Evolutionary conservation across 441 rosid genomes (phyloP), one percentile per base, ranked within the genome.

Genomic region (Bruguiera hainesii): DNA sequence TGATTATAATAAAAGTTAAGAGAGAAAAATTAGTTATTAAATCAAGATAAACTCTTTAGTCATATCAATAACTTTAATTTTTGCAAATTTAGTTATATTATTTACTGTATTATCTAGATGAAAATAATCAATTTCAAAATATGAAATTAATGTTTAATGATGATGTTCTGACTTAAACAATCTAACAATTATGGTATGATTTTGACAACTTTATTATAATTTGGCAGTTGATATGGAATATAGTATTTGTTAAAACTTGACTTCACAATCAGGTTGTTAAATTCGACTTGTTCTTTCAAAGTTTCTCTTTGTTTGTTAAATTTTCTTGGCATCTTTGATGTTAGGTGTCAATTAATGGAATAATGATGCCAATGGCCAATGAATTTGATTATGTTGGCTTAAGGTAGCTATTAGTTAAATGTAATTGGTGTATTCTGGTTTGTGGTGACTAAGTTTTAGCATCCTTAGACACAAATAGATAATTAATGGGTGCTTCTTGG

Each of bases 51-150:
- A 29, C 3, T 29, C 4, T 29, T 4, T 4, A 29, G 5, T 3
- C 5, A 5, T 4, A 29, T 29, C 5, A 29, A 29, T 5, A 29
- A 29, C 26, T 26, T 26, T 26, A 26, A 26, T 26, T 29, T 29
- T 64, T 60, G 29, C 19, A 33, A 6, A 6, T 33, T 6, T 1
- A 33, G 7, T 33, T 33, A 33, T 33, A 6, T 33, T 33, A 1
- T 33, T 6, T 48, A 50, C 56, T 29, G 26, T 8, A 19, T 52
- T 71, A 49, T 2, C 26, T 56, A 5, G 56, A 21, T 13, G 68
- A 73, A 30, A 60, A 65, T 23, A 49, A 33, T 23, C 57, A 56
- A 60, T 51, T 23, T 67, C 3, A 19, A 55, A 33, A 16, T 56
- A 26, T 30, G 30, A 21, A 52, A 48, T 19, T 52, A 56, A 35